Conservation (phyloP, 768 basidiomycete genomes). For the Lactifluus piperatus region DNA sequence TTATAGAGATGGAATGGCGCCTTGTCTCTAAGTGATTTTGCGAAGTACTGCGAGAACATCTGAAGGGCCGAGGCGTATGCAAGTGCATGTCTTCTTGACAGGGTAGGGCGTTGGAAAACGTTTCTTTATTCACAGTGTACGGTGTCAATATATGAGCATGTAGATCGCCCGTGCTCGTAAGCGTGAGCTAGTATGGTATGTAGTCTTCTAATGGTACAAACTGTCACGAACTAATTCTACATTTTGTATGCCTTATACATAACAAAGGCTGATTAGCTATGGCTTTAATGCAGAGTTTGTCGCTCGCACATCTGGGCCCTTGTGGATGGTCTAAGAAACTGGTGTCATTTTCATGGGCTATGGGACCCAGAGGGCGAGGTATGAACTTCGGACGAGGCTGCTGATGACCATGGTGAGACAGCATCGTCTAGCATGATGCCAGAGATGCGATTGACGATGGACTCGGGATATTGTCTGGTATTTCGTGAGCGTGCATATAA, state of each 20-base stretch:
- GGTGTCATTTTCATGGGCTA: slow-evolving; percentile 5
- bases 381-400: slow-evolving; percentile 9
- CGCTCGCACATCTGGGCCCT: background rate
- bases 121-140: background rate
- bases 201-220: slow-evolving; percentile 11
- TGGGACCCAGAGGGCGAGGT: background rate
- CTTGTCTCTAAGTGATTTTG: background rate
- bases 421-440: slow-evolving; percentile 73
- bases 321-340: background rate
- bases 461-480: slow-evolving; percentile 62
- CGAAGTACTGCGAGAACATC: background rate
- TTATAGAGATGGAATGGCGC: slow-evolving; percentile 14
- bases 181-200: slow-evolving; percentile 2
- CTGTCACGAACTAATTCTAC: slow-evolving; percentile 1
- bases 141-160: background rate
- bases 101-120: background rate
- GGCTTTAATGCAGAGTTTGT: slow-evolving; percentile 1
- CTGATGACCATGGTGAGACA: slow-evolving; percentile 35
- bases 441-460: slow-evolving; percentile 71
- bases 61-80: background rate
- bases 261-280: background rate
- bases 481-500: slow-evolving; percentile 13
- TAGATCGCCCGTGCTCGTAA: background rate
- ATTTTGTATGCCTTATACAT: slow-evolving; percentile 11
- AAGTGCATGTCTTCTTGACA: background rate